phyloP scores from a whole-genome alignment of 1,284 basidiomycete species.

The Ceratorhiza oryzae-sativae region DNA sequence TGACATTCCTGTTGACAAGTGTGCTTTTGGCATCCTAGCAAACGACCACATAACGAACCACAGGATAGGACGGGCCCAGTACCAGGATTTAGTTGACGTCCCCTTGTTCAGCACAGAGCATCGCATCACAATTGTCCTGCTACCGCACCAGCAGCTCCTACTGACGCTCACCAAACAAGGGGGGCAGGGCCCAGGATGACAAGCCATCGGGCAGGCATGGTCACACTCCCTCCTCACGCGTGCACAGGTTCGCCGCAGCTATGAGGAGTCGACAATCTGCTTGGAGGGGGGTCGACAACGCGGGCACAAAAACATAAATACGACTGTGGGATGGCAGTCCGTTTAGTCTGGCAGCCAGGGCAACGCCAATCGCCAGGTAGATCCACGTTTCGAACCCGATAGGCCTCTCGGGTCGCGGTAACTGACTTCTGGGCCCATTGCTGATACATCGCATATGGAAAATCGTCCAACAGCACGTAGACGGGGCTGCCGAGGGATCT shows the following conservation, averaged over 20 bases:
- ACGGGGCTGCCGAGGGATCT: constrained; percentile 49
- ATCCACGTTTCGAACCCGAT: constrained; percentile 72
- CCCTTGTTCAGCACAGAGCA: constrained; percentile 61
- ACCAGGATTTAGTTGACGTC: constrained; percentile 44
- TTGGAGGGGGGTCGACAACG: constrained; percentile 71
- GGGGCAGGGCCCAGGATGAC: constrained; percentile 82
- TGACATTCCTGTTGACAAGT: constrained; percentile 70
- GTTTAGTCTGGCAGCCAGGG: constrained; percentile 83
- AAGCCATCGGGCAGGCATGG: constrained; percentile 74
- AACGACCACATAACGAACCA: constrained; percentile 65
- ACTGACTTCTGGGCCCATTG: constrained; percentile 76
- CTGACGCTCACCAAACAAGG: constrained; percentile 64
- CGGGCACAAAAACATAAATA: constrained; percentile 90
- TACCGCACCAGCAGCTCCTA: constrained; percentile 71
- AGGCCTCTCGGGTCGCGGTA: constrained; percentile 72
- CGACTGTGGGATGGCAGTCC: constrained; percentile 66
- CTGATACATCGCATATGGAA: constrained; percentile 83
- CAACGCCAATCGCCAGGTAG: constrained; percentile 82
- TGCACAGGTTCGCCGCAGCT: constrained; percentile 80
- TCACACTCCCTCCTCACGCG: constrained; percentile 64
- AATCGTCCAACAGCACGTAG: constrained; percentile 81
- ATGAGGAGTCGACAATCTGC: constrained; percentile 78
- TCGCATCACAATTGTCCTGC: constrained; percentile 65
- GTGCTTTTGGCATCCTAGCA: constrained; percentile 73
- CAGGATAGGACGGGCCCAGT: constrained; percentile 63